These are phyloP conservation scores for Lactifluus volemus DNA, from an alignment of 768 basidiomycete species.

Conservation along the genomic window DNA sequence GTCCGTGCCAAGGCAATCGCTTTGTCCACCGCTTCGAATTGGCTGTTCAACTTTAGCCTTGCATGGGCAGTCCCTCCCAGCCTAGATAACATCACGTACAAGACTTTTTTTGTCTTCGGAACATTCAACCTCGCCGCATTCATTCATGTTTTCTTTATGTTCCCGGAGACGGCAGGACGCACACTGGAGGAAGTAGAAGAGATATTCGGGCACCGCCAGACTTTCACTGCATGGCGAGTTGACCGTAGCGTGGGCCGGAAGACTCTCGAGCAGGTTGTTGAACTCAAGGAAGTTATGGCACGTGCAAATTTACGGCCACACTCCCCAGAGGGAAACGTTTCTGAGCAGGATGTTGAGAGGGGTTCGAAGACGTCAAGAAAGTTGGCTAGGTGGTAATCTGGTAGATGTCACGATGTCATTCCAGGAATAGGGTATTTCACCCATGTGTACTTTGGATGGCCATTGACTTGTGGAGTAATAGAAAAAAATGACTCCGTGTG, in stretches of 20 bases:
- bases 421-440: no score
- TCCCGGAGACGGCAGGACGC: constrained; percentile 67
- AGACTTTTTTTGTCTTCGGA: constrained; percentile 72
- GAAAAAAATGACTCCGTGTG: no score
- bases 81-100: constrained; percentile 58
- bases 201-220: constrained; percentile 60
- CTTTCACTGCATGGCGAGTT: constrained; percentile 65
- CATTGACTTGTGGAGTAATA: no score
- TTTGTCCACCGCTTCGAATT: constrained; percentile 34
- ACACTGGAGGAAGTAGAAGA: constrained; percentile 76
- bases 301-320: not conserved
- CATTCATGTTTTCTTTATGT: constrained; percentile 70
- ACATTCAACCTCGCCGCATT: constrained; percentile 67
- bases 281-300: constrained; percentile 5
- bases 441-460: no score
- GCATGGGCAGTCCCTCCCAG: constrained; percentile 62
- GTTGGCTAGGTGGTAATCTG: not conserved
- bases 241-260: constrained; percentile 52
- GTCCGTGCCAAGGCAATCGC: constrained; percentile 37
- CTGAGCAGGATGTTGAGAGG: not conserved
- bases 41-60: constrained; percentile 39
- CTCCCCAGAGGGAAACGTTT: not conserved
- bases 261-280: constrained; percentile 43
- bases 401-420: no score
- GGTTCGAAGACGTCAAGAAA: not conserved